Base-by-base conservation (phyloP, 192 early-diverging fungal species). In the Linnemannia schmuckeri region DNA sequence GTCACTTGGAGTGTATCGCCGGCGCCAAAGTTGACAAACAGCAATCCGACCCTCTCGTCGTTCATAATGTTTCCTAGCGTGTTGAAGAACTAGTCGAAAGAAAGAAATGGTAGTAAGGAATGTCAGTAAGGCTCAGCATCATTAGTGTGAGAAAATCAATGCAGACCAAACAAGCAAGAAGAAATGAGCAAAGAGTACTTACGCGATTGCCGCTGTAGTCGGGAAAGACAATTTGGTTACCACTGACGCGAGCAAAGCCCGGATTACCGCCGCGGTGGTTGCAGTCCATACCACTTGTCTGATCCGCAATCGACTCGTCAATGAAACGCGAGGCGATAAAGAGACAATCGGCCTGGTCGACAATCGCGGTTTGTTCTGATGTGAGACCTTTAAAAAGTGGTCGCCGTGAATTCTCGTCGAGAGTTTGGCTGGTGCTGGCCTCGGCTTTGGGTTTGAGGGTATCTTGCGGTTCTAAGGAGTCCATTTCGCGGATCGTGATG, bases 121-220 rank as follows among this genome's bases (percentile, higher is more conserved):
- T 18, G 76, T 77, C 17, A 52, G 66, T 38, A 20, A 52, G 49
- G 5, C 18, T 52, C 4, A 0, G 49, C 15, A 20, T 3, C 18
- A 46, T 18, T 33, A 47, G 10, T 17, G 37, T n/a, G 24, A 35
- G 24, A 54, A n/a, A 35, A 35, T 37, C 12, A 6, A 20, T 27
- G 10, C 47, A 40, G n/a, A 8, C 42, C 22, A 35, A 2, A 30
- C 35, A 54, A 54, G 3, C 2, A 63, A 40, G 55, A 55, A 47
- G 22, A 42, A 42, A 33, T 10, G 47, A 8, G 17, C 18, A 52
- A 5, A 5, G 10, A 12, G 10, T 38, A 79, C 75, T 71, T 80
- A 86, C 83, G 12, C 83, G 49, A 77, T 86, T 86, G 79, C 83
- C 83, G 61, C 83, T 86, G 33, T 86, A 86, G 42, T 86, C 83